phyloP scores from a whole-genome alignment of 2,329 filamentous ascomycete species.

The Pyrenophora graminea region DNA sequence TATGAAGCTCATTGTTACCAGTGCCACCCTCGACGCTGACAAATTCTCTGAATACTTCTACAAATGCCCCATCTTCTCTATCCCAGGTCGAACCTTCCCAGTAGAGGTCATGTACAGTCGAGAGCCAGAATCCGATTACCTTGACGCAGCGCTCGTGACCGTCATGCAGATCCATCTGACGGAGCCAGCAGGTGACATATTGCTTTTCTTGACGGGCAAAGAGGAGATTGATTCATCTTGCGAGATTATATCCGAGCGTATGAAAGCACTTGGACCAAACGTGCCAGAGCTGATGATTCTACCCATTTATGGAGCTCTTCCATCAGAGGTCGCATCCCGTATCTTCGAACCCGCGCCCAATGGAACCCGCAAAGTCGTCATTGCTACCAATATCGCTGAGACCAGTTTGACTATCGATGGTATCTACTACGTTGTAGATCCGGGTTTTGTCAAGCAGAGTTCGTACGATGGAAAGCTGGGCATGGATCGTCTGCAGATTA shows the following conservation, averaged over 20 bases:
- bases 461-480: constrained; percentile 96
- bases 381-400: constrained; percentile 97
- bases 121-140: constrained; percentile 93
- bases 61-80: constrained; percentile 93
- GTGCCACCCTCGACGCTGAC: constrained; percentile 93
- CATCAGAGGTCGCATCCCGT: constrained; percentile 87
- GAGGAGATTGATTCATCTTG: constrained; percentile 97
- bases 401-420: constrained; percentile 98
- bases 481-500: constrained; percentile 96
- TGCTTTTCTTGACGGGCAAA: constrained; percentile 96
- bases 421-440: constrained; percentile 96
- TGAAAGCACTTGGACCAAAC: constrained; percentile 89
- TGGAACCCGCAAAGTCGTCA: constrained; percentile 88
- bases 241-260: constrained; percentile 89
- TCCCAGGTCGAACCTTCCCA: constrained; percentile 91
- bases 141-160: constrained; percentile 91
- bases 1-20: constrained; percentile 99
- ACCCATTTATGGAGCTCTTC: constrained; percentile 93
- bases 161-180: constrained; percentile 98
- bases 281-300: constrained; percentile 92
- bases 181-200: constrained; percentile 88
- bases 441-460: constrained; percentile 97
- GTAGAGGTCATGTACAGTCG: constrained; percentile 95
- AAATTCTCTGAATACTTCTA: constrained; percentile 98
- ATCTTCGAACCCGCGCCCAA: constrained; percentile 93